Base-by-base conservation (phyloP, 108 stramenopile genomes). In the Cyclostephanos invisitatus region DNA sequence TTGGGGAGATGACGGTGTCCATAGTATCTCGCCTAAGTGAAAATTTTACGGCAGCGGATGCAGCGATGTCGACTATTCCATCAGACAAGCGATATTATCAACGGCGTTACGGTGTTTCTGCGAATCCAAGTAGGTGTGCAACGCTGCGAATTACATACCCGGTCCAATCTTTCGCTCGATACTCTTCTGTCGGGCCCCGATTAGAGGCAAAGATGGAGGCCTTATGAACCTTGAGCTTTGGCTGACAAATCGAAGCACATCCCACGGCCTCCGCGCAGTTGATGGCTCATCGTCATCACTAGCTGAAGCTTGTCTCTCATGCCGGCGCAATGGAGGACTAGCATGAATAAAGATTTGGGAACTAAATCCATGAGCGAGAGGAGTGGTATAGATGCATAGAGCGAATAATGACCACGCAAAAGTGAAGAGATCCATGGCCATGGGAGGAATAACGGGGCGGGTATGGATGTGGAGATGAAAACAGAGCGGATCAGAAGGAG, bases 161-260 rank as follows among this genome's bases (percentile, higher is more conserved):
- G 68, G 70, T 59, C 37, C 35, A 4, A 74, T 35, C 48, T 56
- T 78, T 12, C 64, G 42, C 53, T 18, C 62, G 8, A 40, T 70
- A 29, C 57, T 55, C 38, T 54, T 58, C 40, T n/a, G 32, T n/a
- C 32, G 17, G 17, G 22, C 63, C 28, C 49, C 53, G 20, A 82
- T 40, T 59, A 86, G 74, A 1, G 83, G 85, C 37, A 84, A 22
- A 22, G 55, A 46, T 22, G 81, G 80, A 54, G 78, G 59, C 35
- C 38, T 72, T 8, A 92, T 72, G 69, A 92, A 92, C 67, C 83
- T 83, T 17, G 87, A 87, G 25, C 89, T 90, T 85, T 92, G 91
- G 36, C 70, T 60, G 0, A 90, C 72, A 60, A 92, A 92, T 40
- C 91, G 79, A 25, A 90, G 53, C 4, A 89, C 28, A 59, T 92